These are phyloP conservation scores for Stephanocyclus meneghinianus DNA, from an alignment of 352 stramenopile genomes.

Conservation along the genomic window DNA sequence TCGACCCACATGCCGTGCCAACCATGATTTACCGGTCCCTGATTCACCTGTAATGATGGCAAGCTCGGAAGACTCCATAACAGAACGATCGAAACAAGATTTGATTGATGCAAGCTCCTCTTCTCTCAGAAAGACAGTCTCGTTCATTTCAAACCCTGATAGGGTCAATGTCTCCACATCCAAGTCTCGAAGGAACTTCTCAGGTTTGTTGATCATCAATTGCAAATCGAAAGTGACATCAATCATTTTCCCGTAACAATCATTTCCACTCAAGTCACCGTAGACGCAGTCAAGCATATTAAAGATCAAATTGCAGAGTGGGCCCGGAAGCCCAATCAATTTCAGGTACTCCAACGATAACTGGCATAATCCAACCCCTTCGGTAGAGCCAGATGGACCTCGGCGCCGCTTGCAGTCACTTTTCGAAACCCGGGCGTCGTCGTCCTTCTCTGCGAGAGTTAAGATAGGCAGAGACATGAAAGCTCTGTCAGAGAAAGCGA, in stretches of 20 bases:
- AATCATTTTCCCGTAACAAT: conserved; percentile 19
- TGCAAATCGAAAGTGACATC: conserved; percentile 33
- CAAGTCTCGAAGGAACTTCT: conserved; percentile 17
- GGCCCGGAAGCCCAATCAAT: conserved; percentile 16
- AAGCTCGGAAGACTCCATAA: conserved; percentile 16
- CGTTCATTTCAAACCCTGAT: neutral
- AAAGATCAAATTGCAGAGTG: conserved; percentile 20
- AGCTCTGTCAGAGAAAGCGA: neutral
- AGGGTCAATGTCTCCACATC: conserved; percentile 14
- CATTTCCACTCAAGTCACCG: conserved; percentile 25
- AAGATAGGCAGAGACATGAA: neutral
- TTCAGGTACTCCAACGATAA: conserved; percentile 15
- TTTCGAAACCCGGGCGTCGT: neutral
- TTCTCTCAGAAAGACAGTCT: conserved; percentile 15
- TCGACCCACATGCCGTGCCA: conserved; percentile 10
- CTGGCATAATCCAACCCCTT: neutral
- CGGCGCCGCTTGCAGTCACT: neutral
- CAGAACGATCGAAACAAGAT: conserved; percentile 19
- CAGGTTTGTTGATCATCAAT: conserved; percentile 30
- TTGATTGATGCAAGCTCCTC: conserved; percentile 13
- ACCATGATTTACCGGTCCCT: neutral
- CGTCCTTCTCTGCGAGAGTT: neutral
- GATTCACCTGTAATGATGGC: conserved; percentile 22
- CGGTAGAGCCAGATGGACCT: neutral
- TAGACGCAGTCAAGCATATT: no score